phyloP scores from a whole-genome alignment of 106 monocot genomes.

The Iris macrosiphon region DNA sequence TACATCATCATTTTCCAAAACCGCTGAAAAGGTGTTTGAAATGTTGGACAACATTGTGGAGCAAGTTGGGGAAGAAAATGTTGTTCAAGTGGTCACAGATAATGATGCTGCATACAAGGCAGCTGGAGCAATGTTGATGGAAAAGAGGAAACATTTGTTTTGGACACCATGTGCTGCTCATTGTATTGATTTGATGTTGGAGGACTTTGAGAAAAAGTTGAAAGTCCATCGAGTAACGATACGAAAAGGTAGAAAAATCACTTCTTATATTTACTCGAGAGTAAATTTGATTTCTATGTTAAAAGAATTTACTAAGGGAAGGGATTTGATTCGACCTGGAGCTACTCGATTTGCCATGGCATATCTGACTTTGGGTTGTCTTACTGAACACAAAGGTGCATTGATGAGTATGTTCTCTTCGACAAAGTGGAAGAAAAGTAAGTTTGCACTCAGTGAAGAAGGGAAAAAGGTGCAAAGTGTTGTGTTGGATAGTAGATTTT shows the following conservation, averaged over 20 bases:
- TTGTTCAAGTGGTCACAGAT: slow-evolving; percentile 1
- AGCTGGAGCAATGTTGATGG: neutral
- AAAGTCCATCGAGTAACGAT: neutral
- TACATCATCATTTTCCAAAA: neutral
- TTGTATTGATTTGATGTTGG: slow-evolving; percentile 8
- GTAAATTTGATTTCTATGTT: neutral
- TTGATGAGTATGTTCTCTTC: neutral
- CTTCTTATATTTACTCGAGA: neutral
- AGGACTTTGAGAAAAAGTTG: neutral
- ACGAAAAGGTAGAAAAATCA: neutral
- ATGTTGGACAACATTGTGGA: neutral
- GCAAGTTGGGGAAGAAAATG: slow-evolving; percentile 1
- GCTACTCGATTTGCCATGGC: neutral
- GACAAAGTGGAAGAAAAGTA: neutral
- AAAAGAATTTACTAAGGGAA: neutral
- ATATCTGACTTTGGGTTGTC: neutral
- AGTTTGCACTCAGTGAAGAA: neutral
- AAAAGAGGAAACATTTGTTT: neutral
- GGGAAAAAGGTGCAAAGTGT: neutral
- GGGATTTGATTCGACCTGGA: neutral
- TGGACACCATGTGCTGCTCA: slow-evolving; percentile 7
- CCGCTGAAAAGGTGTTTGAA: neutral
- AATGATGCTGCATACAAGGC: neutral
- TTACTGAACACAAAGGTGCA: neutral
- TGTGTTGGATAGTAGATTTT: neutral